phyloP scores from a whole-genome alignment of 192 early-diverging fungal species.

The Entophlyctis luteolus region DNA sequence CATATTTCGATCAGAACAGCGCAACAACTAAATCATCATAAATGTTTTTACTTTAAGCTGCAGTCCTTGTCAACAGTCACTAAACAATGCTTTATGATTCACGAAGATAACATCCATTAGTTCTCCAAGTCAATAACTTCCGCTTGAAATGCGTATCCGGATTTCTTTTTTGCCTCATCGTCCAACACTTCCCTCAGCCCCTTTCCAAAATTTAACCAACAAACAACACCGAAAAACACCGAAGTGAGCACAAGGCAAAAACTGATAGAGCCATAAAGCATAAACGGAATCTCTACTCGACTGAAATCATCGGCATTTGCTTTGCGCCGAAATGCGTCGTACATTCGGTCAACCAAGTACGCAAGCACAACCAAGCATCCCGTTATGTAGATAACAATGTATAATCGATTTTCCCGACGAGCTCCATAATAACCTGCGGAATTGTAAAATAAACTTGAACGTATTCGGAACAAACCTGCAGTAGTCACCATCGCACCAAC shows the following conservation, averaged over 20 bases:
- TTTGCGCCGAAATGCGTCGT: background rate
- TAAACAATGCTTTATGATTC: too few species aligned
- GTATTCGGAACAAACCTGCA: too few species aligned
- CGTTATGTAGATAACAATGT: background rate
- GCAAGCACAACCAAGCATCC: background rate
- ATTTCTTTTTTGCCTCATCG: background rate
- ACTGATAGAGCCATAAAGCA: background rate
- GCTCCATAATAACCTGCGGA: background rate
- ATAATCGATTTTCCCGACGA: background rate
- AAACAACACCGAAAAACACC: background rate
- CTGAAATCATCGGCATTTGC: background rate
- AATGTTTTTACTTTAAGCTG: too few species aligned
- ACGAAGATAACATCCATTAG: too few species aligned
- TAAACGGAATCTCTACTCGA: conserved; percentile 3
- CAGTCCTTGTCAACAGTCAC: too few species aligned
- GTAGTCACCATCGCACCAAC: background rate
- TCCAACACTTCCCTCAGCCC: background rate
- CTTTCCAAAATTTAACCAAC: background rate
- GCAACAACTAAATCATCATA: too few species aligned
- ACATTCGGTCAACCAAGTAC: background rate
- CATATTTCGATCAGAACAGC: too few species aligned
- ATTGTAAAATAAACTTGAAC: too few species aligned
- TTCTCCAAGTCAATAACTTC: conserved; percentile 1
- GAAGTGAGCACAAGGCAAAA: background rate
- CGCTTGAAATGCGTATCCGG: background rate